phyloP scores from a whole-genome alignment of 768 basidiomycete genomes.

The Cystofilobasidium bisporidii region DNA sequence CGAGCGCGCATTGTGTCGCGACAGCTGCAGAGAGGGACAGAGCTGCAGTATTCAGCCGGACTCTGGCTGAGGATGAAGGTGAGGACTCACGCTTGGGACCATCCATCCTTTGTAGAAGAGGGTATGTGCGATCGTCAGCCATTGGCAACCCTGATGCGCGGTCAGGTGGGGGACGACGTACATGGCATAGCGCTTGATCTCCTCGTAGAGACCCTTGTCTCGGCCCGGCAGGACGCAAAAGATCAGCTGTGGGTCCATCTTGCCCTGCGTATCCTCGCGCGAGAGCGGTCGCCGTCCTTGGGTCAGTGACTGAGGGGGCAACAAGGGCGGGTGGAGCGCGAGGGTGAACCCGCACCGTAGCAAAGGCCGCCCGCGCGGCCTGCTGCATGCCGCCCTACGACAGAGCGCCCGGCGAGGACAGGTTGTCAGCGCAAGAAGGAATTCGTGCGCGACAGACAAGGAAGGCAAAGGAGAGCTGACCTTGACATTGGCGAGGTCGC shows the following conservation, averaged over 20 bases:
- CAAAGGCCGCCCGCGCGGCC: neutral
- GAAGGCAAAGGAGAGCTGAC: neutral
- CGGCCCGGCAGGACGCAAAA: constrained; percentile 13
- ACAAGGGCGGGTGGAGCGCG: too few relatives aligned
- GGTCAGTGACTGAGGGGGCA: too few relatives aligned
- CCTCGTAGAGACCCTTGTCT: constrained; percentile 14
- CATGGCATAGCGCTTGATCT: constrained; percentile 11
- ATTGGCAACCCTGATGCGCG: too few relatives aligned
- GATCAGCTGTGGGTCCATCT: constrained; percentile 18
- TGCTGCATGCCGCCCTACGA: neutral
- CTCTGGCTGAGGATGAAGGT: neutral
- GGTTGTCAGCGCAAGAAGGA: too few relatives aligned
- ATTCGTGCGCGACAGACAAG: too few relatives aligned
- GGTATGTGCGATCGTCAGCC: too few relatives aligned
- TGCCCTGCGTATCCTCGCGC: too few relatives aligned
- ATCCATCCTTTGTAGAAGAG: neutral
- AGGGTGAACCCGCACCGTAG: neutral
- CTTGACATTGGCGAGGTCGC: constrained; percentile 1
- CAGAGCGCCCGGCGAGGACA: neutral
- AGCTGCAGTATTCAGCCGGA: neutral
- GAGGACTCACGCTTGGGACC: constrained; percentile 2
- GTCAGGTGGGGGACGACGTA: neutral
- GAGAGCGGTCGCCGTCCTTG: too few relatives aligned
- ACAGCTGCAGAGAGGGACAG: neutral
- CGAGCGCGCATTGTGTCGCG: constrained; percentile 19